Conservation (phyloP, 768 basidiomycete genomes). For the Leccinum arenicola region DNA sequence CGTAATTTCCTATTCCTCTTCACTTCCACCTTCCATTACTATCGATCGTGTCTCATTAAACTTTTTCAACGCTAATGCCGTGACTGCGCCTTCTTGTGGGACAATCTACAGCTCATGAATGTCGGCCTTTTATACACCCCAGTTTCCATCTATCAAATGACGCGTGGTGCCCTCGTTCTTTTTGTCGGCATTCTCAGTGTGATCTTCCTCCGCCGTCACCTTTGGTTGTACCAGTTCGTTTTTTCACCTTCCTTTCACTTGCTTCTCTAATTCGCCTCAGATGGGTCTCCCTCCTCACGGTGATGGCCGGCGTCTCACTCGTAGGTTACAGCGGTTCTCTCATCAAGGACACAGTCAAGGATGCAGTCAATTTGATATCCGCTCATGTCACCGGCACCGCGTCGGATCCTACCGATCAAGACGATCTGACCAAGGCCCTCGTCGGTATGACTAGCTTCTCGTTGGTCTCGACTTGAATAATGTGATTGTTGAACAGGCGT, state of each 20-base stretch:
- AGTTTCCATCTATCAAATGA: conserved; percentile 98
- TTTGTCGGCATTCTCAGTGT: conserved; percentile 93
- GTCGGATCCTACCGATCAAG: conserved; percentile 49
- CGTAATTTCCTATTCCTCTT: conserved; percentile 33
- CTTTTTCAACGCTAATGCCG: conserved; percentile 18
- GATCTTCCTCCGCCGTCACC: conserved; percentile 79
- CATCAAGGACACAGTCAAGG: conserved; percentile 68
- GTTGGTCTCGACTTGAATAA: conserved; percentile 16
- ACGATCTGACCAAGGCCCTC: conserved; percentile 67
- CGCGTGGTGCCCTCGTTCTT: conserved; percentile 85
- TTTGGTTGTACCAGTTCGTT: conserved; percentile 82
- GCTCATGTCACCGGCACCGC: conserved; percentile 30
- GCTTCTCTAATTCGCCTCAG: conserved; percentile 35
- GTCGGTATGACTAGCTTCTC: conserved; percentile 47
- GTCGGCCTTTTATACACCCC: conserved; percentile 94
- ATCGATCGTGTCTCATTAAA: conserved; percentile 5
- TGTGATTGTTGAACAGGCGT: conserved; percentile 53
- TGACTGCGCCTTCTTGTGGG: conserved; percentile 10
- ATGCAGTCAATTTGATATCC: conserved; percentile 30
- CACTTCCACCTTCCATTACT: conserved; percentile 8
- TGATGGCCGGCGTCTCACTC: conserved; percentile 79
- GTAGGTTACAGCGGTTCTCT: conserved; percentile 91
- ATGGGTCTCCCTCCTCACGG: conserved; percentile 88
- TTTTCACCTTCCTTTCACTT: conserved; percentile 5
- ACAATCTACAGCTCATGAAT: conserved; percentile 71